Conservation (phyloP, 179 eudicot species). For the Silene coronaria region DNA sequence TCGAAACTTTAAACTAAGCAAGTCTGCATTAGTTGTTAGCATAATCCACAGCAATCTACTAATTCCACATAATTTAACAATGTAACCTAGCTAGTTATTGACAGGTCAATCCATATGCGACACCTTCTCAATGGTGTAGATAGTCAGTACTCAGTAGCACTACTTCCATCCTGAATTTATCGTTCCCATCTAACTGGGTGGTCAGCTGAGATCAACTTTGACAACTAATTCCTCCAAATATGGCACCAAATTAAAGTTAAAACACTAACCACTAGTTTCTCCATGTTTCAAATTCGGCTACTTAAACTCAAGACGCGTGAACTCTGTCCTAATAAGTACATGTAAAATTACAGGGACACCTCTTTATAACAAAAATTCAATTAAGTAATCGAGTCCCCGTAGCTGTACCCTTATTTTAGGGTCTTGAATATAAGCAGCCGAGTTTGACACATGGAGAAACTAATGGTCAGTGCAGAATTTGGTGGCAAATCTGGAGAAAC, state of each 20-base stretch:
- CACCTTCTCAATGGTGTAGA: neutral
- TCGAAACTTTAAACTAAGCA: neutral
- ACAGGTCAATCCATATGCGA: neutral
- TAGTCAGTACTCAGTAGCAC: neutral
- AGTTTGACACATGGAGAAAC: neutral
- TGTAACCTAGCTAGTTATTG: neutral
- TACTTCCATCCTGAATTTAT: too few relatives aligned
- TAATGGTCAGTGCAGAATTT: neutral
- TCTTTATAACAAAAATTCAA: neutral
- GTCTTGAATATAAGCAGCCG: neutral
- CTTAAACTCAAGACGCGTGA: neutral
- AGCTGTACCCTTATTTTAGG: too few relatives aligned
- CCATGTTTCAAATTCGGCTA: too few relatives aligned
- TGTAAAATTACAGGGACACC: neutral
- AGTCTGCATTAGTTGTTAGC: neutral
- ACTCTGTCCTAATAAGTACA: neutral
- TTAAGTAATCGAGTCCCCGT: too few relatives aligned
- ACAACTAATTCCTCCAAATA: neutral
- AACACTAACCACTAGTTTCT: neutral
- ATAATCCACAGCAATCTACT: neutral
- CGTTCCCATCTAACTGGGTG: too few relatives aligned
- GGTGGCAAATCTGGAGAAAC: neutral
- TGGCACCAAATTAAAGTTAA: neutral
- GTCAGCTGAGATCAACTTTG: neutral
- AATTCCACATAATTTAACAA: neutral